phyloP scores from a whole-genome alignment of 306 rosid genomes.

The Fagus crenata region DNA sequence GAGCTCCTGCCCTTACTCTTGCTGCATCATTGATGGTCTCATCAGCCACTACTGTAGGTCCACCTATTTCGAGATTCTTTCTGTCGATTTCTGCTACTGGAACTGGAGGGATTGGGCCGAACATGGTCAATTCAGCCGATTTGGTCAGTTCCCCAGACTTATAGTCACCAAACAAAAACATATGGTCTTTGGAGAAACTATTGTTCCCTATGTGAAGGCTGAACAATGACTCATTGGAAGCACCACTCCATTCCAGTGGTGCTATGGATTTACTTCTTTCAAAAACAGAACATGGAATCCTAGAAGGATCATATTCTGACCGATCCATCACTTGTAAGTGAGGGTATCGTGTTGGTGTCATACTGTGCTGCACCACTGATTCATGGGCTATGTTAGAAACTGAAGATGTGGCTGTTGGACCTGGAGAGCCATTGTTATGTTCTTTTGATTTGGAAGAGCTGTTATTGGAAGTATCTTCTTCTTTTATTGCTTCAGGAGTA shows the following conservation, averaged over 20 bases:
- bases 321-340: constrained; percentile 72
- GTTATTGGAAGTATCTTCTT: constrained; percentile 31
- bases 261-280: constrained; percentile 33
- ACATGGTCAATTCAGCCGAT: constrained; percentile 41
- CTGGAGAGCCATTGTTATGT: constrained; percentile 13
- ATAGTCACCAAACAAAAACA: constrained; percentile 32
- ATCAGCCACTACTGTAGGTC: constrained; percentile 24
- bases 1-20: constrained; percentile 12
- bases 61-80: constrained; percentile 16
- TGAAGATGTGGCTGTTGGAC: constrained; percentile 32
- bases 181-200: constrained; percentile 55
- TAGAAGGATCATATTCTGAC: constrained; percentile 48
- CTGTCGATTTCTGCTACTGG: constrained; percentile 23
- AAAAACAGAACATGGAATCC: constrained; percentile 72
- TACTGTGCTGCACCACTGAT: constrained; percentile 17
- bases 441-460: constrained; percentile 37
- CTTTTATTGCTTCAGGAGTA: constrained; percentile 12
- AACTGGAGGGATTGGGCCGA: constrained; percentile 31
- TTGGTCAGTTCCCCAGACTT: constrained; percentile 40
- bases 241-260: constrained; percentile 73
- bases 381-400: constrained; percentile 22
- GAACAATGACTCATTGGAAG: constrained; percentile 84
- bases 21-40: constrained; percentile 25
- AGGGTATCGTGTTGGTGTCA: constrained; percentile 49
- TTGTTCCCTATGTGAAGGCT: constrained; percentile 66